phyloP scores from a whole-genome alignment of 2,329 filamentous ascomycete species.

The Amesomyces nigricolor region DNA sequence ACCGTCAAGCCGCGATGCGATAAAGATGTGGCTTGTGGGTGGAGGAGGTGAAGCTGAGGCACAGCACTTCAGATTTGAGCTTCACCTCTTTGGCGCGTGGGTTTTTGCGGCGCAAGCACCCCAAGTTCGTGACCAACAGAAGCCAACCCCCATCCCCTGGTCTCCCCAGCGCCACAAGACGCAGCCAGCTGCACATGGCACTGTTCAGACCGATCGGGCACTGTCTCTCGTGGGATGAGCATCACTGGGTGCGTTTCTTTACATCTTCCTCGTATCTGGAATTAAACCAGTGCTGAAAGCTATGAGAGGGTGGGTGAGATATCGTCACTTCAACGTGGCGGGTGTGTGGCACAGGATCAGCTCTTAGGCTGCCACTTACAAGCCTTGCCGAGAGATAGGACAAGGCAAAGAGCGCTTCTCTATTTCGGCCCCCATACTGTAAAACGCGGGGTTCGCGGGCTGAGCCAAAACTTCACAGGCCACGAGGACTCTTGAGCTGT shows the following conservation, averaged over 20 bases:
- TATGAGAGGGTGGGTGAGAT: too few species aligned
- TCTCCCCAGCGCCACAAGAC: background rate
- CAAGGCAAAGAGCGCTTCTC: background rate
- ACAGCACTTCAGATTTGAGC: constrained; percentile 1
- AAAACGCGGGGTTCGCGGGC: background rate
- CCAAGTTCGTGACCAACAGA: background rate
- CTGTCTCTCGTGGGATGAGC: background rate
- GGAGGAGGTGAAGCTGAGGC: background rate
- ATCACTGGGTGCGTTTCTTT: too few species aligned
- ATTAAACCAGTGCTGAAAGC: too few species aligned
- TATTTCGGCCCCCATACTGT: background rate
- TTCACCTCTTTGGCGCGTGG: background rate
- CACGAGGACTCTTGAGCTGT: too few species aligned
- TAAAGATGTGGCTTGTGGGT: background rate
- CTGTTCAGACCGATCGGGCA: background rate
- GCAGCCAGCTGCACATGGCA: background rate
- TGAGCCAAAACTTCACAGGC: too few species aligned
- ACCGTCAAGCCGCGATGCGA: background rate
- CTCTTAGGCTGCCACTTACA: constrained; percentile 6
- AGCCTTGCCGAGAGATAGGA: too few species aligned
- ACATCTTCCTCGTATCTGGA: too few species aligned
- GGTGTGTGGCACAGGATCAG: constrained; percentile 6
- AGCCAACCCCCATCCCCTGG: too few species aligned
- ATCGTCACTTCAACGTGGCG: too few species aligned
- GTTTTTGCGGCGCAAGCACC: constrained; percentile 1